Base-by-base conservation (phyloP, 2,329 filamentous ascomycete genomes). In the Botrytis tulipae region DNA sequence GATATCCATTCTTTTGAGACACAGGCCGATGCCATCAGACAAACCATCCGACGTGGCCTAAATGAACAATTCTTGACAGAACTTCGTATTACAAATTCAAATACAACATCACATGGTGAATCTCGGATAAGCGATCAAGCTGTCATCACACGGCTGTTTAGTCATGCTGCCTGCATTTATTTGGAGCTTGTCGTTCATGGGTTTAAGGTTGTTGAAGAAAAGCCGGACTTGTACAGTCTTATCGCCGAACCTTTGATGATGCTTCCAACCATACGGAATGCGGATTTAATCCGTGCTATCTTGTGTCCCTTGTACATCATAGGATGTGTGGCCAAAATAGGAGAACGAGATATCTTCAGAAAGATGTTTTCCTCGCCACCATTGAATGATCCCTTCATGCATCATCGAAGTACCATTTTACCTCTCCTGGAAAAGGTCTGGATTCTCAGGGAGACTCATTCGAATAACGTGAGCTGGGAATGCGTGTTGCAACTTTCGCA, bases 371-470 rank as follows among this genome's bases (percentile, higher is more conserved):
- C 77, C 25, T 73, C 76, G 35, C 57, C 73, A 18, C 77, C 78
- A 48, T 63, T 80, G 29, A 59, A 79, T 16, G 76, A 80, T 74
- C 73, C 76, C 7, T 76, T 70, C 14, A 69, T 80, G 37, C 72
- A 77, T 68, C 79, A 80, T 75, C 77, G 79, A 59, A 62, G 65
- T 40, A 77, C 73, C 51, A 76, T 80, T 42, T 57, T 80, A n/a
- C 76, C 78, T 40, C 62, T 78, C 60, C 62, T 80, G 32, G 78
- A 80, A 75, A 73, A 77, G 18, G 71, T 79, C 35, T 80, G 79
- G 78, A 70, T 25, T 48, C 63, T 69, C 16, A 68, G 18, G 73
- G 57, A 62, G 76, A 77, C 57, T 16, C 70, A 25, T 37, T 48
- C 8, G n/a, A 61, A 73, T 25, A 22, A 69, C 25, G 32, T 72